Evolutionary conservation across 2,329 filamentous ascomycete genomes (phyloP).

Genomic region (Stromatinia cepivora): DNA sequence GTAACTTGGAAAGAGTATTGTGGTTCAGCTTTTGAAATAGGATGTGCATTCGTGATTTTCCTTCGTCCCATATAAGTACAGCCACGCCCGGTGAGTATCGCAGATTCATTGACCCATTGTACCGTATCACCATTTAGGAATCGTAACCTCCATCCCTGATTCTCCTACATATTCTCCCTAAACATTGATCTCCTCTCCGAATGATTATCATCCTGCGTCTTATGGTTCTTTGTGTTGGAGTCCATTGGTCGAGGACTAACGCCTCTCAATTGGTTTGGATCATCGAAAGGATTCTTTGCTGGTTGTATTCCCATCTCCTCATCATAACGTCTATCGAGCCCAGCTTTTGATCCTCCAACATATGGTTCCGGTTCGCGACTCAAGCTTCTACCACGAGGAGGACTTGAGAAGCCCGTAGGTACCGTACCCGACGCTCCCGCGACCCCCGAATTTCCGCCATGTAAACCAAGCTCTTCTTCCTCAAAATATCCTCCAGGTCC

Average conservation of each 20-base stretch:
- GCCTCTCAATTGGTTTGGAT: slow-evolving; percentile 64
- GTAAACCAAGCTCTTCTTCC: slow-evolving; percentile 68
- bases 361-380: slow-evolving; percentile 49
- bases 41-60: not conserved
- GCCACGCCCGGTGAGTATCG: slow-evolving; percentile 1
- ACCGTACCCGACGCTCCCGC: slow-evolving; percentile 49
- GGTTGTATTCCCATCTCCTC: slow-evolving; percentile 47
- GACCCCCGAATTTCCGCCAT: slow-evolving; percentile 47
- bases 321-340: slow-evolving; percentile 48
- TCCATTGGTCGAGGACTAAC: slow-evolving; percentile 76
- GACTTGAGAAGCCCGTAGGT: slow-evolving; percentile 45
- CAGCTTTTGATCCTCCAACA: slow-evolving; percentile 44
- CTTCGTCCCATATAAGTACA: not conserved
- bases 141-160: not conserved
- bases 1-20: not conserved
- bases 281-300: slow-evolving; percentile 67
- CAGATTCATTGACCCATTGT: slow-evolving; percentile 2
- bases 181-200: slow-evolving; percentile 70
- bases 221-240: slow-evolving; percentile 41
- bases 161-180: slow-evolving; percentile 62
- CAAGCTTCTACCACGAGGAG: slow-evolving; percentile 45
- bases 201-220: slow-evolving; percentile 52
- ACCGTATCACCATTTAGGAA: not conserved
- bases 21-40: not conserved
- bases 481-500: slow-evolving; percentile 68